Conservation (phyloP, 1,284 basidiomycete genomes). For the Neotropicomus parvogracilis region DNA sequence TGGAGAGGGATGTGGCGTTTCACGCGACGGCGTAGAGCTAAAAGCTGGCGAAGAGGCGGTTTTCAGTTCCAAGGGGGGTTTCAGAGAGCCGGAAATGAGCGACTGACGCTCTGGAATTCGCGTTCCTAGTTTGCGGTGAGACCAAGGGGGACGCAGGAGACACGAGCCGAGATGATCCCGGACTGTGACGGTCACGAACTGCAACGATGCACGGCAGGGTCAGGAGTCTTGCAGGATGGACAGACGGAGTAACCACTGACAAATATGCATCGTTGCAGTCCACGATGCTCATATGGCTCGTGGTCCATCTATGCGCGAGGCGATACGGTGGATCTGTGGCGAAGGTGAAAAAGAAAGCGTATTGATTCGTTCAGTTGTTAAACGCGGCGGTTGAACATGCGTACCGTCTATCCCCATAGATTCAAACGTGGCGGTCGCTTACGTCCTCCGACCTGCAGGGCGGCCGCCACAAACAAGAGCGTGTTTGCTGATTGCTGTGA, state of each 20-base stretch:
- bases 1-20: conserved; percentile 9
- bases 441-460: conserved; percentile 18
- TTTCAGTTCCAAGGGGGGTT: neutral
- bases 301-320: neutral
- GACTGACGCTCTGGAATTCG: neutral
- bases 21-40: neutral
- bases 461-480: conserved; percentile 5
- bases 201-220: conserved; percentile 9
- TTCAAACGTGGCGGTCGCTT: conserved; percentile 10
- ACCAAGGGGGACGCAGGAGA: neutral
- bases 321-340: neutral
- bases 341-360: conserved; percentile 1
- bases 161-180: neutral
- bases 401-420: conserved; percentile 2
- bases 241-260: neutral
- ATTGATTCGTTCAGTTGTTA: conserved; percentile 2
- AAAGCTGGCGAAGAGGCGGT: neutral
- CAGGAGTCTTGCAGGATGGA: neutral
- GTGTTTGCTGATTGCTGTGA: conserved; percentile 1
- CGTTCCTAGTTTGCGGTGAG: neutral
- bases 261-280: conserved; percentile 7
- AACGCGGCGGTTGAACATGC: neutral
- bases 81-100: neutral
- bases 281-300: neutral
- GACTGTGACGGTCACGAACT: conserved; percentile 8